Percentiles rank a stretch among this genome's conserved stretches.
Evolutionary conservation across 2,329 filamentous ascomycete genomes (phyloP).

Genomic region (Aspergillus calidoustus): DNA sequence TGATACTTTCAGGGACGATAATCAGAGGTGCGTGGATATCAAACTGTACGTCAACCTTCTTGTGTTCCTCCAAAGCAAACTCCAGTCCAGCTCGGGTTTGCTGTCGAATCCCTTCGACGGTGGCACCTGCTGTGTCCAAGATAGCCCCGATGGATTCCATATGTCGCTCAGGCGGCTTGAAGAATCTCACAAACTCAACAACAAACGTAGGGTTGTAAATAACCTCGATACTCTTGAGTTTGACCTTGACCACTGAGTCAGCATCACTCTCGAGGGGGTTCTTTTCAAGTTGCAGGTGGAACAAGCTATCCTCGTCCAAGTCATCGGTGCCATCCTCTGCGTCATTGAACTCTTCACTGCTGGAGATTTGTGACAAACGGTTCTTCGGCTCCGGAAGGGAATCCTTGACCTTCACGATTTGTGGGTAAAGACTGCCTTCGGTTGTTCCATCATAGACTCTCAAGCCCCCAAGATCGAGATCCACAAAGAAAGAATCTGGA

Average conservation of each 20-base stretch:
- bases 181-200: conserved; percentile 90
- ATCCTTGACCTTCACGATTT: conserved; percentile 96
- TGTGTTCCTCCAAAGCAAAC: conserved; percentile 96
- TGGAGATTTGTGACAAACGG: conserved; percentile 26
- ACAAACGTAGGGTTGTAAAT: conserved; percentile 97
- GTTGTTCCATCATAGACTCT: conserved; percentile 96
- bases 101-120: conserved; percentile 90
- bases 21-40: conserved; percentile 95
- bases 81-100: conserved; percentile 95
- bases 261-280: conserved; percentile 92
- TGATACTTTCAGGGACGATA: conserved; percentile 93
- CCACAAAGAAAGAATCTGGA: conserved; percentile 86
- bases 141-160: conserved; percentile 98
- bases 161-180: conserved; percentile 92
- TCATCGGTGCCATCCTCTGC: conserved; percentile 47
- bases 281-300: conserved; percentile 89
- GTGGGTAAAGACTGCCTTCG: conserved; percentile 84
- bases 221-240: conserved; percentile 92
- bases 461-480: conserved; percentile 88
- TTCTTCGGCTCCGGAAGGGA: conserved; percentile 64
- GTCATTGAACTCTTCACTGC: conserved; percentile 42
- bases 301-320: conserved; percentile 74
- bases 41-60: conserved; percentile 94
- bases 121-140: conserved; percentile 93
- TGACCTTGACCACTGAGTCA: conserved; percentile 86